These are phyloP conservation scores for Chlorella ohadii DNA, from an alignment of 139 green algal genomes.

Conservation along the genomic window DNA sequence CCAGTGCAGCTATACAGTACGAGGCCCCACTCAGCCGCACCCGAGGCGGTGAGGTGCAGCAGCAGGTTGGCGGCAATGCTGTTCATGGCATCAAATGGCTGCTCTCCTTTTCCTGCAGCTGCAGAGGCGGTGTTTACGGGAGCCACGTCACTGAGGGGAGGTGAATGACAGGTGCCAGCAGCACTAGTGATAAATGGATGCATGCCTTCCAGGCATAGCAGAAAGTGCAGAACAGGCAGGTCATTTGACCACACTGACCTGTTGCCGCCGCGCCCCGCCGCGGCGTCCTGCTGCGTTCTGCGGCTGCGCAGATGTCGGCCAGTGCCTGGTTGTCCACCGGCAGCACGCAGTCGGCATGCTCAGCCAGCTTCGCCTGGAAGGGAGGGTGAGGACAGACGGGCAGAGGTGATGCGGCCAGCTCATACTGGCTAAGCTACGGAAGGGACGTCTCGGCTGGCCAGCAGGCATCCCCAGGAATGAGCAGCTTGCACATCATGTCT, in stretches of 20 bases:
- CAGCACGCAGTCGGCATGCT: constrained; percentile 82
- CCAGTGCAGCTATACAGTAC: background rate
- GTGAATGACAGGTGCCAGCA: too few species aligned
- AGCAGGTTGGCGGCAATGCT: constrained; percentile 78
- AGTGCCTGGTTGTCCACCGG: constrained; percentile 89
- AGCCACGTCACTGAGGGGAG: too few species aligned
- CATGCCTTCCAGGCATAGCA: too few species aligned
- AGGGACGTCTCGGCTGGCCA: too few species aligned
- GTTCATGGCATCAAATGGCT: constrained; percentile 84
- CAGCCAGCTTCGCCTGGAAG: constrained; percentile 44
- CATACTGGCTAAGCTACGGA: too few species aligned
- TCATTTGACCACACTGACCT: too few species aligned
- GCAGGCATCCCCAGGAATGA: too few species aligned
- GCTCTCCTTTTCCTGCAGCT: constrained; percentile 7
- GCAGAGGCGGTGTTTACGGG: background rate
- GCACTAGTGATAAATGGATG: too few species aligned
- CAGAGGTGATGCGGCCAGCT: too few species aligned
- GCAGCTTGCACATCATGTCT: too few species aligned
- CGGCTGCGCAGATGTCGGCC: constrained; percentile 69
- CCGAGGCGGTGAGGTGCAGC: constrained; percentile 75
- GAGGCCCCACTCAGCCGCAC: background rate
- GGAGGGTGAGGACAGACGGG: too few species aligned
- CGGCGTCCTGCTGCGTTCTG: background rate
- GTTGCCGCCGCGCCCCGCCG: background rate
- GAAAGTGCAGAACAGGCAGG: too few species aligned